A percentile compares a stretch with the other conserved stretches of the same genome.
Conservation (phyloP, 2,329 filamentous ascomycete species). For the Colletotrichum spinosum region DNA sequence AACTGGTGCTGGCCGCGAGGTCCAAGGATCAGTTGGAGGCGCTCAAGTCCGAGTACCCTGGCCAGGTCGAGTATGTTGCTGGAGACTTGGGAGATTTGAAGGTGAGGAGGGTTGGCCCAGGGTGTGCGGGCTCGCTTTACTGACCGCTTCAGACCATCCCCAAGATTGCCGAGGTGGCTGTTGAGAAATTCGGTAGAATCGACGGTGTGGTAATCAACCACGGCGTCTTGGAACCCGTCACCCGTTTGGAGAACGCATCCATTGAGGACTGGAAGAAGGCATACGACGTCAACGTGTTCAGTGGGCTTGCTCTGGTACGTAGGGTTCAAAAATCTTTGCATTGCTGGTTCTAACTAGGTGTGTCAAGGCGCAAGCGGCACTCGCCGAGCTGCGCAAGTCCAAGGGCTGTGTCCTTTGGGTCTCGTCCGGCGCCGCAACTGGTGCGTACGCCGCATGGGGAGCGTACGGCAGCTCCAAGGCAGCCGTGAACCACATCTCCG, state of each 20-base stretch:
- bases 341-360: conserved; percentile 19
- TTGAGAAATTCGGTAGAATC: conserved; percentile 76
- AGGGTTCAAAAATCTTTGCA: not conserved
- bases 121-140: not conserved
- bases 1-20: conserved; percentile 69
- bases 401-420: conserved; percentile 81
- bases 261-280: conserved; percentile 78
- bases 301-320: conserved; percentile 78
- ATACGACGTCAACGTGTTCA: conserved; percentile 91
- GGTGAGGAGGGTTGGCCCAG: conserved; percentile 47
- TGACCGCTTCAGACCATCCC: conserved; percentile 60
- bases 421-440: conserved; percentile 80
- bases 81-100: conserved; percentile 66
- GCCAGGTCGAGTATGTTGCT: conserved; percentile 66
- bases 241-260: conserved; percentile 74
- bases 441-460: conserved; percentile 79
- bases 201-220: conserved; percentile 93
- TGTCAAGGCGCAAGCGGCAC: conserved; percentile 73
- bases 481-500: conserved; percentile 81
- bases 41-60: conserved; percentile 63
- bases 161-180: conserved; percentile 73
- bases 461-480: conserved; percentile 88
- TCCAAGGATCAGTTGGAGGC: conserved; percentile 60
- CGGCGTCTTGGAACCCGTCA: conserved; percentile 81
- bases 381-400: conserved; percentile 75